Evolutionary conservation across 148 eudicot genomes (phyloP).

Genomic region (Dianthus caryophyllus): DNA sequence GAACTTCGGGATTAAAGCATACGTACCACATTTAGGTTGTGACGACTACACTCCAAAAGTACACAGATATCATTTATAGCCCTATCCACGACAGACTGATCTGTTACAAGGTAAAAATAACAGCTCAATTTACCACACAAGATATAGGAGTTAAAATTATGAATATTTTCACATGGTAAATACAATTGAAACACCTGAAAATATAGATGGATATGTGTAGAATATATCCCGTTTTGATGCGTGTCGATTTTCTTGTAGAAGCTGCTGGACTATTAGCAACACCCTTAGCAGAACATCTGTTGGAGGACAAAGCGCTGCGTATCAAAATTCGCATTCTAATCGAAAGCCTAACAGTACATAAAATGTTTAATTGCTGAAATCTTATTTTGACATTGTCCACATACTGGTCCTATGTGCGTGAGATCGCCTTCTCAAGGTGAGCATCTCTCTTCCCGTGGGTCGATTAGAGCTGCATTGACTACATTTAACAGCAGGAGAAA

Average conservation of each 20-base stretch:
- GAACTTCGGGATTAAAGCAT: background rate
- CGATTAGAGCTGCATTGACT: slow-evolving; percentile 65
- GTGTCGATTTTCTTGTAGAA: slow-evolving; percentile 83
- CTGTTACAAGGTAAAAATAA: slow-evolving; percentile 24
- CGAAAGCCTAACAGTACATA: slow-evolving; percentile 4
- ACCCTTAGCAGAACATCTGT: slow-evolving; percentile 77
- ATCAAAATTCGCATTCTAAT: background rate
- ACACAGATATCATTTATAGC: too few relatives aligned
- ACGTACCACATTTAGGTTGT: slow-evolving; percentile 82
- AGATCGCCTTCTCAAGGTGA: too few relatives aligned
- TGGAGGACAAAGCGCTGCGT: background rate
- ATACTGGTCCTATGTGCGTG: slow-evolving; percentile 82
- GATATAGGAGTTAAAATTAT: background rate
- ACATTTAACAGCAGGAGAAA: slow-evolving; percentile 15
- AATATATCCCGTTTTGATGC: slow-evolving; percentile 76
- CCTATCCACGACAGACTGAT: slow-evolving; percentile 72
- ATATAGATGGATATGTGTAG: slow-evolving; percentile 76
- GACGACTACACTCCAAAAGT: slow-evolving; percentile 90
- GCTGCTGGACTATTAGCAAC: slow-evolving; percentile 76
- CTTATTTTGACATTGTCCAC: slow-evolving; percentile 9
- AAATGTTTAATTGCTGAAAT: background rate
- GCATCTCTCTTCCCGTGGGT: too few relatives aligned
- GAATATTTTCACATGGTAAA: background rate
- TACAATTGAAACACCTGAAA: slow-evolving; percentile 47
- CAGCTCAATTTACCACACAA: slow-evolving; percentile 1